phyloP scores from a whole-genome alignment of 192 early-diverging fungal genomes.

The Coemansia sp. region DNA sequence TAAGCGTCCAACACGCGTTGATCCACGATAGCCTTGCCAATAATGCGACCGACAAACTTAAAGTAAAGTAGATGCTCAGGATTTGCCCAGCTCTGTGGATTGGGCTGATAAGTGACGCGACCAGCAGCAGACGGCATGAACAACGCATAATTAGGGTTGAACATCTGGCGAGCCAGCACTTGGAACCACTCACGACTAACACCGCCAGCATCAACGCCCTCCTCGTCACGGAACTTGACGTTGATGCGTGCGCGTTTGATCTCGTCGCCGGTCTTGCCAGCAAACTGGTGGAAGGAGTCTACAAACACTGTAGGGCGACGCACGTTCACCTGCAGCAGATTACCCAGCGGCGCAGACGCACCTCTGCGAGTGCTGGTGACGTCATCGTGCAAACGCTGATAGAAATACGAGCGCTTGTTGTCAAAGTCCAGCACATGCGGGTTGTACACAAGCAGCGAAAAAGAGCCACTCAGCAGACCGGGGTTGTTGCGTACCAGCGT shows the following conservation, averaged over 20 bases:
- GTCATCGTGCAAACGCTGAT: conserved; percentile 92
- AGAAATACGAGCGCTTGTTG: conserved; percentile 98
- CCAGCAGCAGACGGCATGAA: conserved; percentile 95
- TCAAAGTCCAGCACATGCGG: conserved; percentile 98
- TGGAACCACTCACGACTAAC: conserved; percentile 99
- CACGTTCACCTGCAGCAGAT: conserved; percentile 82
- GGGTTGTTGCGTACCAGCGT: conserved; percentile 98
- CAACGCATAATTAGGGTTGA: conserved; percentile 96
- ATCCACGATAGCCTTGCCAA: conserved; percentile 99
- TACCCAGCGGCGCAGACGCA: conserved; percentile 47
- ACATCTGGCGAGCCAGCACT: conserved; percentile 94
- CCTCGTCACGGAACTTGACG: conserved; percentile 93
- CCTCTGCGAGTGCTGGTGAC: conserved; percentile 30
- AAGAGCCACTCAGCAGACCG: conserved; percentile 92
- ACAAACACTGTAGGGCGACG: conserved; percentile 93
- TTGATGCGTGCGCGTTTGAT: conserved; percentile 91
- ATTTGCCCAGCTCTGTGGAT: conserved; percentile 86
- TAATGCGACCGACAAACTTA: conserved; percentile 97
- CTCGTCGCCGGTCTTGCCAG: conserved; percentile 85
- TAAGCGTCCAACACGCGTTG: conserved; percentile 91
- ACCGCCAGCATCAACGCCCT: conserved; percentile 97
- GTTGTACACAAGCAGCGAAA: conserved; percentile 93
- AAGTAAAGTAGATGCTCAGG: conserved; percentile 94
- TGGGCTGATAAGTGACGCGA: conserved; percentile 97
- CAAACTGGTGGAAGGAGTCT: conserved; percentile 93